Conservation (phyloP, 2,329 filamentous ascomycete genomes). For the Paracoccidioides lutzii region DNA sequence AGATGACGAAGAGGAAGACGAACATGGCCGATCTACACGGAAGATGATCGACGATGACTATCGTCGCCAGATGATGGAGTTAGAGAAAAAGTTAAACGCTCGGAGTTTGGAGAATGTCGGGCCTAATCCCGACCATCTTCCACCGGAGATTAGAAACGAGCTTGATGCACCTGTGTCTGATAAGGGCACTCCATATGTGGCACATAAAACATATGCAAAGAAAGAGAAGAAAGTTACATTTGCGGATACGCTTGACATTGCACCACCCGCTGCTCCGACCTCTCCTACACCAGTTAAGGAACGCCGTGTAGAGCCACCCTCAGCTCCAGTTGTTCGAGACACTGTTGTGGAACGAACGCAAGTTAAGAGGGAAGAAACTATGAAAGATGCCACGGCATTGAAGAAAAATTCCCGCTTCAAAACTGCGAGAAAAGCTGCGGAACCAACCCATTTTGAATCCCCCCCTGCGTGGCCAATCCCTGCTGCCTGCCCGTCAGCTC, state of each 20-base stretch:
- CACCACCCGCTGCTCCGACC: conserved; percentile 27
- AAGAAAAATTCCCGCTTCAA: conserved; percentile 34
- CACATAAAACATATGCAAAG: conserved; percentile 20
- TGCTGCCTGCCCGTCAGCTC: conserved; percentile 13
- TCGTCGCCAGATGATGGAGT: conserved; percentile 66
- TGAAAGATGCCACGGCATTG: conserved; percentile 14
- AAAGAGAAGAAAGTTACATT: conserved; percentile 68
- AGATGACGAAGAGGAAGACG: conserved; percentile 58
- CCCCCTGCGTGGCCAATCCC: conserved; percentile 2
- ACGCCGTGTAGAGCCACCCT: conserved; percentile 25
- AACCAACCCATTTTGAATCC: conserved; percentile 5
- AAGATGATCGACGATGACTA: conserved; percentile 61
- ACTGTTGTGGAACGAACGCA: conserved; percentile 32
- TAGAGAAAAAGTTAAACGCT: conserved; percentile 61
- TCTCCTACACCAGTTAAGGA: conserved; percentile 13
- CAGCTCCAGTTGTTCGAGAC: conserved; percentile 27
- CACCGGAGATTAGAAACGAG: conserved; percentile 21
- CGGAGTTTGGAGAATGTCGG: conserved; percentile 46
- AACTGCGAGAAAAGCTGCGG: conserved; percentile 19
- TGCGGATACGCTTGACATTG: conserved; percentile 59
- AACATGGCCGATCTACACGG: conserved; percentile 59
- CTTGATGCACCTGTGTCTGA: conserved; percentile 14
- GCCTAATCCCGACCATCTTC: conserved; percentile 30
- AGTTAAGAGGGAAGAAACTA: conserved; percentile 12
- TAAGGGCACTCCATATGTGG: conserved; percentile 5